Conservation (phyloP, 768 basidiomycete genomes). For the Stropharia rugosoannulata region DNA sequence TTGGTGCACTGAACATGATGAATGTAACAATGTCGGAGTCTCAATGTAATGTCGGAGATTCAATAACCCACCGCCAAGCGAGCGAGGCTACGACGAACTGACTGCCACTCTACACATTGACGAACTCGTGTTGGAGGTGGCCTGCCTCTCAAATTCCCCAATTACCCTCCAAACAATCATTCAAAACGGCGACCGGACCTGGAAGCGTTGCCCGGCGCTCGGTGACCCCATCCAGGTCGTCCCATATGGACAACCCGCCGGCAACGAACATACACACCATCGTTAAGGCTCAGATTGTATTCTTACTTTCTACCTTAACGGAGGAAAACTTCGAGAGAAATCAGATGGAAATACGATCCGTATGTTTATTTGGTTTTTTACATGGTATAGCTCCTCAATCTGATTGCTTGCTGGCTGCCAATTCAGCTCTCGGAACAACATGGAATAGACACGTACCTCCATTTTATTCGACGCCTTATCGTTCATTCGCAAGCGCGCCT, state of each 20-base stretch:
- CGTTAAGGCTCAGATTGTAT: conserved; percentile 97
- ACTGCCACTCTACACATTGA: conserved; percentile 40
- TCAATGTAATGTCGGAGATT: conserved; percentile 32
- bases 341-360: conserved; percentile 91
- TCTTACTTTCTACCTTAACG: conserved; percentile 91
- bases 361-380: conserved; percentile 41
- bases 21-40: conserved; percentile 20
- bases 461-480: conserved; percentile 96
- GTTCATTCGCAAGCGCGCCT: conserved; percentile 80
- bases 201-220: conserved; percentile 69
- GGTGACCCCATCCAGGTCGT: conserved; percentile 79
- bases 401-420: conserved; percentile 6
- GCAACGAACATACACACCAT: conserved; percentile 88
- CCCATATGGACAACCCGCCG: conserved; percentile 85
- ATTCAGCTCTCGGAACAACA: conserved; percentile 91
- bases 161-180: conserved; percentile 39
- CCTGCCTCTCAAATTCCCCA: conserved; percentile 35
- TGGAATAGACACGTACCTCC: conserved; percentile 94
- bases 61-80: conserved; percentile 22
- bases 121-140: conserved; percentile 43
- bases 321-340: conserved; percentile 97
- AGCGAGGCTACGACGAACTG: conserved; percentile 21
- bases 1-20: neutral
- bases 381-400: conserved; percentile 1
- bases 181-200: conserved; percentile 73